A percentile compares a stretch with the other conserved stretches of the same genome.
Conservation (phyloP, 345 rosid genomes). For the Melaleuca quinquenervia region DNA sequence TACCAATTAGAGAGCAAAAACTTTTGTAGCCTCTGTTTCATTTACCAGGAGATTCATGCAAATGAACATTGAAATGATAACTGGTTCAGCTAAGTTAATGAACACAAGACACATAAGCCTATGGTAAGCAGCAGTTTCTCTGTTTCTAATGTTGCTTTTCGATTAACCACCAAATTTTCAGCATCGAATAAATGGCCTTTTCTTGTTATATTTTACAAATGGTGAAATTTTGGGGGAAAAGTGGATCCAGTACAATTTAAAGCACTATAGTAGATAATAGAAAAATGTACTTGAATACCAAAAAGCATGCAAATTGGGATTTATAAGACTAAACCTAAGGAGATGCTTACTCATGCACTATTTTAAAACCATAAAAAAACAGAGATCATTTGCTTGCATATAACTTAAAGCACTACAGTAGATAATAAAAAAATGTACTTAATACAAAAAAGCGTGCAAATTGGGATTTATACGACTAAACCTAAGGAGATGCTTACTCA, state of each 20-base stretch:
- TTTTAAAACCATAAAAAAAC: slow-evolving; percentile 42
- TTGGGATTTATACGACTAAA: background rate
- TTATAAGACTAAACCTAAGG: background rate
- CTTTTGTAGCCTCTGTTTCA: background rate
- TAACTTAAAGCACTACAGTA: background rate
- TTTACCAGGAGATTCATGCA: background rate
- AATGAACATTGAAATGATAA: background rate
- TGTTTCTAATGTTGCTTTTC: background rate
- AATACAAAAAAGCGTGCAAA: background rate
- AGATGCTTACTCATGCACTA: slow-evolving; percentile 37
- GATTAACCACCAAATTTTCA: background rate
- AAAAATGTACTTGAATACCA: background rate
- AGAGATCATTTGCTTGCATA: slow-evolving; percentile 45
- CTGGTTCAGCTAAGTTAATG: background rate
- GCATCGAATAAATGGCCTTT: background rate
- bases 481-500: slow-evolving; percentile 28
- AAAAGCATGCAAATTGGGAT: background rate
- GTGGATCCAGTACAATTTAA: background rate
- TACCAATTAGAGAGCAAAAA: background rate
- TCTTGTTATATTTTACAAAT: background rate
- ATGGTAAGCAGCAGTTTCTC: background rate
- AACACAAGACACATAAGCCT: background rate
- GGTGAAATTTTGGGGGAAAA: background rate
- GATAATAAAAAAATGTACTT: background rate
- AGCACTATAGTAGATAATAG: background rate